A percentile compares a stretch with the other conserved stretches of the same genome.
Conservation (phyloP, 2,329 filamentous ascomycete species). For the Ophidiomyces ophidiicola region DNA sequence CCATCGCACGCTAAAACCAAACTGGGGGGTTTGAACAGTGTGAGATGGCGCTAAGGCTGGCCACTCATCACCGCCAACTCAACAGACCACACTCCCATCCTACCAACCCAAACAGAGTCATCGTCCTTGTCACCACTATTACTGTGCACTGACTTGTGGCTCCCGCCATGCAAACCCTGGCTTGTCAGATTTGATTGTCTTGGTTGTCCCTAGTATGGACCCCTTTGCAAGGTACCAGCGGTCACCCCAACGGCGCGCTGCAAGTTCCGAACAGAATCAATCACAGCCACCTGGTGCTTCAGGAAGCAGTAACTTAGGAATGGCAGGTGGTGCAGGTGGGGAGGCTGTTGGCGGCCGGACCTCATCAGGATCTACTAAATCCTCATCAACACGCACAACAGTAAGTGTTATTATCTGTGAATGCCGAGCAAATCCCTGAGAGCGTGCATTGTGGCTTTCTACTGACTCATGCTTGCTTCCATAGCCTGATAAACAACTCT, state of each 20-base stretch:
- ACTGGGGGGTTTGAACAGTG: slow-evolving; percentile 7
- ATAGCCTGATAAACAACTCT: slow-evolving; percentile 63
- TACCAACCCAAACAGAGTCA: neutral
- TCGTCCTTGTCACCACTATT: neutral
- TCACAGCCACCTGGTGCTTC: slow-evolving; percentile 44
- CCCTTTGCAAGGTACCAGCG: slow-evolving; percentile 19
- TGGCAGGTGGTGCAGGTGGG: slow-evolving; percentile 30
- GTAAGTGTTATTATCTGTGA: slow-evolving; percentile 1
- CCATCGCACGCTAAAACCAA: slow-evolving; percentile 9
- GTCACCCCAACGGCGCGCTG: slow-evolving; percentile 49
- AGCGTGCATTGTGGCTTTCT: too few species aligned
- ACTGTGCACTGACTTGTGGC: neutral
- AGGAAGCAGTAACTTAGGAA: slow-evolving; percentile 13
- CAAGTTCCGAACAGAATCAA: slow-evolving; percentile 49
- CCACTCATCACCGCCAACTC: slow-evolving; percentile 6
- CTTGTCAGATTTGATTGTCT: neutral
- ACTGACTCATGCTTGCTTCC: slow-evolving; percentile 14
- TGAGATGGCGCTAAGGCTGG: slow-evolving; percentile 3
- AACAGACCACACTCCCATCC: neutral
- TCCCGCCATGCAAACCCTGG: neutral
- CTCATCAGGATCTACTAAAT: slow-evolving; percentile 54
- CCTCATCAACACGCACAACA: slow-evolving; percentile 25
- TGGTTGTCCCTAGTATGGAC: slow-evolving; percentile 1
- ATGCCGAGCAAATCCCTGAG: too few species aligned
- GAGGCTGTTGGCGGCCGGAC: slow-evolving; percentile 46